A percentile compares a stretch with the other conserved stretches of the same genome.
phyloP scores from a whole-genome alignment of 441 rosid species.

The Cnidoscolus chayamansa region DNA sequence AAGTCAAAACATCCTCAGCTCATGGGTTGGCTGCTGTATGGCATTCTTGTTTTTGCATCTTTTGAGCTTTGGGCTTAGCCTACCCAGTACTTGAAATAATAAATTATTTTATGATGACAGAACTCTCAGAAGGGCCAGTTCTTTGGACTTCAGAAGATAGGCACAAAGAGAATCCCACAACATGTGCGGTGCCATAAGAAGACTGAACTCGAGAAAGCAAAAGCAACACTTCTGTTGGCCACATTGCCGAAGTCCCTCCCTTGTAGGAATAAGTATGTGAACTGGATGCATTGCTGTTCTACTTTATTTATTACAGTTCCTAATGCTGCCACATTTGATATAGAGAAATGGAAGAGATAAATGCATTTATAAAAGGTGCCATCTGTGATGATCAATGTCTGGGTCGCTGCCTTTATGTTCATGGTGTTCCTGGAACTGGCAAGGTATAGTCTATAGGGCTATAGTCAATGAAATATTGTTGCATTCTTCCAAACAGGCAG shows the following conservation, averaged over 20 bases:
- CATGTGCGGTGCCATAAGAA: slow-evolving; percentile 82
- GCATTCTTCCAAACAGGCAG: slow-evolving; percentile 1
- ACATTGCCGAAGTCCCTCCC: slow-evolving; percentile 82
- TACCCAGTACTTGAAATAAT: slow-evolving; percentile 12
- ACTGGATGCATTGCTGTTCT: slow-evolving; percentile 5
- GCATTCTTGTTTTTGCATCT: slow-evolving; percentile 15
- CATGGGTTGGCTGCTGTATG: slow-evolving; percentile 64
- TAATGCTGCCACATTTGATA: slow-evolving; percentile 10
- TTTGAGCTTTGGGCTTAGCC: slow-evolving; percentile 25
- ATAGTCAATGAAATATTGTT: not conserved
- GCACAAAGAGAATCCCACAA: slow-evolving; percentile 82
- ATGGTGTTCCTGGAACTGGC: slow-evolving; percentile 99
- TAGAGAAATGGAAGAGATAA: slow-evolving; percentile 93
- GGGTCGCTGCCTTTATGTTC: slow-evolving; percentile 89
- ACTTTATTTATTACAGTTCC: slow-evolving; percentile 6
- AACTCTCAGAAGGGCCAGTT: slow-evolving; percentile 70
- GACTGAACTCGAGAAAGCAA: slow-evolving; percentile 88
- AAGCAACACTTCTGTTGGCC: slow-evolving; percentile 75
- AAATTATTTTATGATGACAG: slow-evolving; percentile 34
- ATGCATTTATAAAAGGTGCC: slow-evolving; percentile 74
- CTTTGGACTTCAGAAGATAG: slow-evolving; percentile 85
- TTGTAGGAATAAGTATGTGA: slow-evolving; percentile 71
- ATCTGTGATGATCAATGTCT: slow-evolving; percentile 81
- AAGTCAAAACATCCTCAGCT: slow-evolving; percentile 35
- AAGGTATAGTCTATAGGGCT: slow-evolving; percentile 44